Evolutionary conservation across 768 basidiomycete genomes (phyloP).

Genomic region (Boletus rubropictus): DNA sequence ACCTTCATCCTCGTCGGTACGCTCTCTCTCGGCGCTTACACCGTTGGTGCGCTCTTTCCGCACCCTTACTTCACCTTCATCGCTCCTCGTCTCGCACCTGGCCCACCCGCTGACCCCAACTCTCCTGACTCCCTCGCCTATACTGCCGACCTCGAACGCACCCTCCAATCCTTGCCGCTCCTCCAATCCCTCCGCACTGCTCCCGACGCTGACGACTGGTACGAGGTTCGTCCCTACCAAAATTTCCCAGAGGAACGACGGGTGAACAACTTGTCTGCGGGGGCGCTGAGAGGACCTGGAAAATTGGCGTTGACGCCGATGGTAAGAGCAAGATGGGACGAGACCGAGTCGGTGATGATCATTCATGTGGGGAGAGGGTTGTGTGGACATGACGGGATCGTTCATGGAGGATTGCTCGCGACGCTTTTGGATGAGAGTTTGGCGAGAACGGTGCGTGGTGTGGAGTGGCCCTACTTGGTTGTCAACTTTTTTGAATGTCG

Average conservation of each 20-base stretch:
- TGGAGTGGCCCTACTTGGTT: constrained; percentile 1
- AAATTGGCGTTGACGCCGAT: constrained; percentile 78
- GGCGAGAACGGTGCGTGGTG: constrained; percentile 61
- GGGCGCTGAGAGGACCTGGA: constrained; percentile 82
- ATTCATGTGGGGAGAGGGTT: constrained; percentile 80
- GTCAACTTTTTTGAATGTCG: constrained; percentile 2
- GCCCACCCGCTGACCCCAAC: constrained; percentile 49
- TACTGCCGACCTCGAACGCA: constrained; percentile 55
- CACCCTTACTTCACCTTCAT: constrained; percentile 60
- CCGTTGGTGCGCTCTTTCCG: constrained; percentile 63
- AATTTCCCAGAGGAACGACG: constrained; percentile 64
- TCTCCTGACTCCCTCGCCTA: constrained; percentile 56
- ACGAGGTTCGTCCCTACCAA: constrained; percentile 71
- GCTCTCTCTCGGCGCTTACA: constrained; percentile 33
- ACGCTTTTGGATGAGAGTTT: constrained; percentile 85
- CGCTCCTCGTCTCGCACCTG: constrained; percentile 72
- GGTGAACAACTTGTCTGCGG: constrained; percentile 80
- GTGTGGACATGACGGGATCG: constrained; percentile 91
- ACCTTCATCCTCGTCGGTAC: constrained; percentile 19
- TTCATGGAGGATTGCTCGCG: constrained; percentile 89
- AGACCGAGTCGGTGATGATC: constrained; percentile 63
- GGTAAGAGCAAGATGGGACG: constrained; percentile 68
- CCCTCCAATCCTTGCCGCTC: constrained; percentile 59
- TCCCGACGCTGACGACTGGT: constrained; percentile 57
- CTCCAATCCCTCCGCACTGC: constrained; percentile 48